A percentile compares a stretch with the other conserved stretches of the same genome.
These are phyloP conservation scores for Cicer yamashitae DNA, from an alignment of 306 rosid species.

Conservation along the genomic window DNA sequence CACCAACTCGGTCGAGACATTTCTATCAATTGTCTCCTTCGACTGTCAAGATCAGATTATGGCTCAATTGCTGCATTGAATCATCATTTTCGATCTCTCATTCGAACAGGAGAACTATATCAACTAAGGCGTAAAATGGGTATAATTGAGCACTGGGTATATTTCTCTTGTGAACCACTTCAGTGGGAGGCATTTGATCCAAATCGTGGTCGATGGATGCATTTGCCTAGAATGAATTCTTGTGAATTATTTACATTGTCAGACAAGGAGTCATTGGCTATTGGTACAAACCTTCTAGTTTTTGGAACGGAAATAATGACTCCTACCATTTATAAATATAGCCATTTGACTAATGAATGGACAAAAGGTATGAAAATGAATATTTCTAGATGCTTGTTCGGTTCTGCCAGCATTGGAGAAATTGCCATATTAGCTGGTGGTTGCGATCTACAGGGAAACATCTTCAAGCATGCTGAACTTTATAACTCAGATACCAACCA, in stretches of 20 bases:
- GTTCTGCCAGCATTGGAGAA: slow-evolving; percentile 71
- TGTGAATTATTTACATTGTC: slow-evolving; percentile 65
- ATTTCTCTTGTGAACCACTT: slow-evolving; percentile 66
- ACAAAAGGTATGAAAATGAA: slow-evolving; percentile 59
- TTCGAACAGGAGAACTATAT: slow-evolving; percentile 68
- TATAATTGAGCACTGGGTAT: slow-evolving; percentile 70
- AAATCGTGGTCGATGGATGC: slow-evolving; percentile 57
- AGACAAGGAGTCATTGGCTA: slow-evolving; percentile 76
- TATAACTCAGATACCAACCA: slow-evolving; percentile 65
- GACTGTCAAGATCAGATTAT: slow-evolving; percentile 72
- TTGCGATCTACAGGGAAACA: slow-evolving; percentile 56
- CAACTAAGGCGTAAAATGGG: slow-evolving; percentile 59
- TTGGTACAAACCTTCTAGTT: slow-evolving; percentile 80
- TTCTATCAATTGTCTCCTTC: slow-evolving; percentile 61
- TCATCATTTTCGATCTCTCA: slow-evolving; percentile 55
- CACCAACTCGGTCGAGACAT: slow-evolving; percentile 65
- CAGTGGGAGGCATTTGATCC: slow-evolving; percentile 85
- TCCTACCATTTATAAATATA: slow-evolving; percentile 60
- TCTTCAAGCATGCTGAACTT: slow-evolving; percentile 66
- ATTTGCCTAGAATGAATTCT: slow-evolving; percentile 59
- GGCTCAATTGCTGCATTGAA: slow-evolving; percentile 65
- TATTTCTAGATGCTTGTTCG: slow-evolving; percentile 72
- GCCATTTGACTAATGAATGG: slow-evolving; percentile 72
- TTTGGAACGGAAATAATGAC: slow-evolving; percentile 65
- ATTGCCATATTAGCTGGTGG: slow-evolving; percentile 85